Evolutionary conservation across 1,284 basidiomycete genomes (phyloP).

Genomic region (Leccinum insolens): DNA sequence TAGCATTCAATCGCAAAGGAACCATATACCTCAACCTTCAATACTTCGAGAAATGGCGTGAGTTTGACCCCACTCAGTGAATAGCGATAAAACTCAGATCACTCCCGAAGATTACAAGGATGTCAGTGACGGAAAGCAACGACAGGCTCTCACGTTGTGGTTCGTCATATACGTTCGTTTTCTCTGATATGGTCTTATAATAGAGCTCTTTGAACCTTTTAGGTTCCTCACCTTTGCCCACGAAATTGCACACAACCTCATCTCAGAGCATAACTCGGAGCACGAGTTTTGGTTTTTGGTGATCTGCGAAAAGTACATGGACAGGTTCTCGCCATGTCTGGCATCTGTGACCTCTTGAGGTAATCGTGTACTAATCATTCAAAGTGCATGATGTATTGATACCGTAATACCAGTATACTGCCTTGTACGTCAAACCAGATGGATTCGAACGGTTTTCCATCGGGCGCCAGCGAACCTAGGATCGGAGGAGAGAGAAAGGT

Average conservation of each 20-base stretch:
- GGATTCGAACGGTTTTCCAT: no score
- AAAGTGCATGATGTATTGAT: no score
- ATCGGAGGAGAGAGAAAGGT: no score
- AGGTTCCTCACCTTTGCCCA: neutral
- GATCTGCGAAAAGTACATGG: neutral
- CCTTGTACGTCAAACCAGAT: no score
- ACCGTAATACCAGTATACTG: no score
- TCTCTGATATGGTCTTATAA: neutral
- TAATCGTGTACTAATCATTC: neutral
- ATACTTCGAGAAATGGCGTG: no score
- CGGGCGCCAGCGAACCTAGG: no score
- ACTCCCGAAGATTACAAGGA: constrained; percentile 70
- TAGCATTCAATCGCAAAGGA: no score
- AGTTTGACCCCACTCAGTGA: neutral
- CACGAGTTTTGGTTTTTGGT: neutral
- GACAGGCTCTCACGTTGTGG: constrained; percentile 81
- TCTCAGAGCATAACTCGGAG: neutral
- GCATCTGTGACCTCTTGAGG: neutral
- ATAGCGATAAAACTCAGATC: neutral
- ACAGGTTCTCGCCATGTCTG: neutral
- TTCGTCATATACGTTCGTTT: constrained; percentile 29
- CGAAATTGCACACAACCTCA: neutral
- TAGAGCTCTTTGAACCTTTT: neutral
- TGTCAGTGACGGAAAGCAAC: constrained; percentile 56
- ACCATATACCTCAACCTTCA: no score